Conservation (phyloP, 805 yeast species). For the Lipomyces lipofer region DNA sequence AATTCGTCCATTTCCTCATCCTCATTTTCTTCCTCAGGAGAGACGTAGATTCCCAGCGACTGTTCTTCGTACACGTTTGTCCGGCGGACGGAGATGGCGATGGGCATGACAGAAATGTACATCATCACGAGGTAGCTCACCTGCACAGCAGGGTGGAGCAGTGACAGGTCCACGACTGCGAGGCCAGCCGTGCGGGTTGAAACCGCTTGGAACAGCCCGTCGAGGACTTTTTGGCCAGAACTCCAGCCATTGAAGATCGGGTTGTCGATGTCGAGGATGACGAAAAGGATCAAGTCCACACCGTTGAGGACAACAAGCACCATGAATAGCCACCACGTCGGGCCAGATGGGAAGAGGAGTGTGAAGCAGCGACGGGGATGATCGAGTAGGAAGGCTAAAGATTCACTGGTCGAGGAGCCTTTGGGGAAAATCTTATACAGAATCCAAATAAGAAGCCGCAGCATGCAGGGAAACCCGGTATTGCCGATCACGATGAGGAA, state of each 20-base stretch:
- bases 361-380: conserved; percentile 98
- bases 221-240: conserved; percentile 68
- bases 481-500: conserved; percentile 87
- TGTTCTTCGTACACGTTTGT: conserved; percentile 98
- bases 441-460: conserved; percentile 82
- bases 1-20: conserved; percentile 23
- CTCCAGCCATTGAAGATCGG: conserved; percentile 54
- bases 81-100: conserved; percentile 93
- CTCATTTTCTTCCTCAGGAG: conserved; percentile 29
- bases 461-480: conserved; percentile 86
- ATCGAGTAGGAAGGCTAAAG: conserved; percentile 80
- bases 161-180: conserved; percentile 64
- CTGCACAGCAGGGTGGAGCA: conserved; percentile 85
- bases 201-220: conserved; percentile 87
- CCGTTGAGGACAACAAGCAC: conserved; percentile 72
- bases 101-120: conserved; percentile 95
- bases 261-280: conserved; percentile 69
- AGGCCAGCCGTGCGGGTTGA: conserved; percentile 95
- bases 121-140: conserved; percentile 94
- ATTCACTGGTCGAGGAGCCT: conserved; percentile 52
- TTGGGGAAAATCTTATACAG: conserved; percentile 67
- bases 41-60: conserved; percentile 80
- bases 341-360: conserved; percentile 81
- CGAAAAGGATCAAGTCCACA: conserved; percentile 76
- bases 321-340: conserved; percentile 91